These are phyloP conservation scores for Panus rudis DNA, from an alignment of 768 basidiomycete genomes.

Conservation along the genomic window DNA sequence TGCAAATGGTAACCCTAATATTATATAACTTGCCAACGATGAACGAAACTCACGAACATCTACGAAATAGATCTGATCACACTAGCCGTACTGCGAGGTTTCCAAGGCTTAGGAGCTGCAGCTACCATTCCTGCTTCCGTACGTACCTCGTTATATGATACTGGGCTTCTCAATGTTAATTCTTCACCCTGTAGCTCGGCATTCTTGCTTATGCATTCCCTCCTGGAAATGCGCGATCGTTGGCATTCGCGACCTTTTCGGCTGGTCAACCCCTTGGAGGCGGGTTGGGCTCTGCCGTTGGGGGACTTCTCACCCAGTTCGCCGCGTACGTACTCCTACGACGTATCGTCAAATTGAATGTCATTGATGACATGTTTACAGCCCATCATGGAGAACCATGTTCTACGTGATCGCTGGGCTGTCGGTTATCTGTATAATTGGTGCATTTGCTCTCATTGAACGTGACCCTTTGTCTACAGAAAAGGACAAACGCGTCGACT, in stretches of 20 bases:
- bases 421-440: constrained; percentile 40
- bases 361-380: background rate
- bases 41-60: constrained; percentile 2
- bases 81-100: constrained; percentile 62
- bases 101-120: constrained; percentile 73
- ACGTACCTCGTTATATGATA: background rate
- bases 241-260: constrained; percentile 76
- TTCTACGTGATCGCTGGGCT: constrained; percentile 57
- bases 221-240: constrained; percentile 52
- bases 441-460: constrained; percentile 53
- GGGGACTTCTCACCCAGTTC: constrained; percentile 60
- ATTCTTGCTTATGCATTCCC: constrained; percentile 78
- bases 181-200: constrained; percentile 50
- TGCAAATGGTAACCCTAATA: constrained; percentile 37
- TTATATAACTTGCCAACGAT: background rate
- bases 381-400: constrained; percentile 55
- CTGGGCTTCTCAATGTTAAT: background rate
- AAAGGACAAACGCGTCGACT: constrained; percentile 48
- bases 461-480: constrained; percentile 34
- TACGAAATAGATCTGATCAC: constrained; percentile 44
- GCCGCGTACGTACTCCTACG: constrained; percentile 22
- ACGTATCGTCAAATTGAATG: background rate
- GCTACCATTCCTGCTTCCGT: constrained; percentile 63
- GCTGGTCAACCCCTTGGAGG: constrained; percentile 81
- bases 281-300: constrained; percentile 58